Conservation (phyloP, 208 protist species). For the Crithidia acanthocephali region DNA sequence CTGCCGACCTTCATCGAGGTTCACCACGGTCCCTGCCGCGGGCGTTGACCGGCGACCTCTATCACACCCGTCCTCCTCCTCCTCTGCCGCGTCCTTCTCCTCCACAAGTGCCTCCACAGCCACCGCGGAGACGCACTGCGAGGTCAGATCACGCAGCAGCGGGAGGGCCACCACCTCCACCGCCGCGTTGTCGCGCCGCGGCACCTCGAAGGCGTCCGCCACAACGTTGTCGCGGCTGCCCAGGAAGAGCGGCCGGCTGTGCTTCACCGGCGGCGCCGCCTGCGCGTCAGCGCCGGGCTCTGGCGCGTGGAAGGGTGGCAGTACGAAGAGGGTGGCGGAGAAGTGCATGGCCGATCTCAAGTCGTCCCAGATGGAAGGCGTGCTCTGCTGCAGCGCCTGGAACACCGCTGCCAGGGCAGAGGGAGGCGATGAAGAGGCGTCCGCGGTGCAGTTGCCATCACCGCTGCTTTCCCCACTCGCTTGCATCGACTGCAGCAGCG, state of each 20-base stretch:
- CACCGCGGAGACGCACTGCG: slow-evolving; percentile 12
- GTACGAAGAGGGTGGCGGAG: slow-evolving; percentile 26
- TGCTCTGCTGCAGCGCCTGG: slow-evolving; percentile 11
- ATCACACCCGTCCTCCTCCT: background rate
- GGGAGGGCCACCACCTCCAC: slow-evolving; percentile 15
- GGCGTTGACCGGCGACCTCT: background rate
- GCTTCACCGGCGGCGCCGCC: background rate
- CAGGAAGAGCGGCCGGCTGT: slow-evolving; percentile 27
- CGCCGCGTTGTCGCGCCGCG: slow-evolving; percentile 17
- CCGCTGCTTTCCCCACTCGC: background rate
- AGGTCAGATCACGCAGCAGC: slow-evolving; percentile 10
- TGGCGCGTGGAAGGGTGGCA: slow-evolving; percentile 5
- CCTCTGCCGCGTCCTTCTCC: background rate
- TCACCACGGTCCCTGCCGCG: background rate
- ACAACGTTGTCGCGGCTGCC: slow-evolving; percentile 25
- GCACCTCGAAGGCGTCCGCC: slow-evolving; percentile 27
- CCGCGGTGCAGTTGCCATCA: background rate
- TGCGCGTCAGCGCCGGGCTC: too few relatives aligned
- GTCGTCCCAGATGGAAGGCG: slow-evolving; percentile 15
- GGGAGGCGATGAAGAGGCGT: background rate
- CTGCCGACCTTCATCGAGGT: slow-evolving; percentile 2
- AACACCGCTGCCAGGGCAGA: slow-evolving; percentile 10
- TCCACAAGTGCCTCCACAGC: slow-evolving; percentile 9
- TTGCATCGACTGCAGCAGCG: slow-evolving; percentile 13
- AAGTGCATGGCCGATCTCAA: slow-evolving; percentile 11